Evolutionary conservation across 2,329 filamentous ascomycete genomes (phyloP).

Genomic region (Cercospora sp.): DNA sequence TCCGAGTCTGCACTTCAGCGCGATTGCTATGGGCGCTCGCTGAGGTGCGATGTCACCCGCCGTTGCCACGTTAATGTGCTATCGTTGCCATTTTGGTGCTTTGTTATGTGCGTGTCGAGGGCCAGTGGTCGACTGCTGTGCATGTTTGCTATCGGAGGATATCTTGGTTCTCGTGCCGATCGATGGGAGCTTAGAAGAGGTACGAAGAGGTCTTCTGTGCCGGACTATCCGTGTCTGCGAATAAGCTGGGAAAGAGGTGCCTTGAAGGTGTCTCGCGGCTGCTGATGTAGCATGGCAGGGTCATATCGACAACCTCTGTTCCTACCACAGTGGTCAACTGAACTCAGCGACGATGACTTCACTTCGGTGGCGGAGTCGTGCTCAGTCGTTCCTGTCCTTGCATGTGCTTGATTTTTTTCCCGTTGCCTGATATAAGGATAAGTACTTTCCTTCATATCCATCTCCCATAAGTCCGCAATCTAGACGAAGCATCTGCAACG

Average conservation of each 20-base stretch:
- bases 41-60: not conserved
- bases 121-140: not conserved
- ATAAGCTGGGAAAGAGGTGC: not conserved
- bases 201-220: not conserved
- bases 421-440: not conserved
- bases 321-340: not conserved
- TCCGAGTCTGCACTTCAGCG: not conserved
- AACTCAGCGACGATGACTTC: not conserved
- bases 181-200: not conserved
- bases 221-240: not conserved
- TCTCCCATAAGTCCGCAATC: not conserved
- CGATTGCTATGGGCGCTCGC: not conserved
- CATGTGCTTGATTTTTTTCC: not conserved
- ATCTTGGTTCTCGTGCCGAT: not conserved
- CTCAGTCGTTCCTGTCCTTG: not conserved
- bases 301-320: not conserved
- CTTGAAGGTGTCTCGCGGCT: not conserved
- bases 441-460: not conserved
- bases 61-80: not conserved
- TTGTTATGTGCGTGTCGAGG: not conserved
- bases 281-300: not conserved
- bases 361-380: not conserved
- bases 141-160: not conserved
- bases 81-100: not conserved
- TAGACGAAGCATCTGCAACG: not conserved